Base-by-base conservation (phyloP, 192 early-diverging fungal genomes). In the Entomortierella beljakovae region DNA sequence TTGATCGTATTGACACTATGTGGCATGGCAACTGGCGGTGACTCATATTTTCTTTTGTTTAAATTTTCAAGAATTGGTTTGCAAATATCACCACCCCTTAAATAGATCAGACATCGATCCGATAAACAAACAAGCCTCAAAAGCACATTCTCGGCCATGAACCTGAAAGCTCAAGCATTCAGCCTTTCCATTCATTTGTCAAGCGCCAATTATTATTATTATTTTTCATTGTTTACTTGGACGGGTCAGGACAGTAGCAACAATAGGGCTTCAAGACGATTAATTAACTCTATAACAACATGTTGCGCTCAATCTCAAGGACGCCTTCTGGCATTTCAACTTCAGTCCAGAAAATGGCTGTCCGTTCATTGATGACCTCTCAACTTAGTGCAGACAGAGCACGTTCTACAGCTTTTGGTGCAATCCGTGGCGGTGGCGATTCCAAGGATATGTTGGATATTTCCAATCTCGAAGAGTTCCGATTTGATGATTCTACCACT, bases 401-500 rank as follows among this genome's bases (percentile, higher is more conserved):
- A 20, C 75, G 75, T 34, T 79, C 75, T 22, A 59, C 63, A 18
- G 75, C 75, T 5, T 51, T 79, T 35, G 75, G 75, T 20, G 75
- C 75, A 49, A 42, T 79, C 46, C 67, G 75, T 38, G 35, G 61
- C 49, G 28, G 54, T 2, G 74, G 81, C 38, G 64, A 58, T 34
- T 64, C 80, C 6, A 81, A 81, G 33, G 71, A 82, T 13, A 76
- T 72, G 65, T 62, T 84, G 67, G 86, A 89, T 57, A 77, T 87
- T 42, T 74, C 82, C 23, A 77, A 76, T 52, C 63, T 89, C 73
- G 77, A 82, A 37, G 74, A 80, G 13, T 89, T 86, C 55, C 37
- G 74, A 6, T 89, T 89, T 53, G 85, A 89, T 56, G 84, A 86
- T 61, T 84, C 84, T 23, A 82, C 88, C n/a, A 88, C 83, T n/a